phyloP scores from a whole-genome alignment of 495 filamentous ascomycete species.

The Penicillium malachiteum region DNA sequence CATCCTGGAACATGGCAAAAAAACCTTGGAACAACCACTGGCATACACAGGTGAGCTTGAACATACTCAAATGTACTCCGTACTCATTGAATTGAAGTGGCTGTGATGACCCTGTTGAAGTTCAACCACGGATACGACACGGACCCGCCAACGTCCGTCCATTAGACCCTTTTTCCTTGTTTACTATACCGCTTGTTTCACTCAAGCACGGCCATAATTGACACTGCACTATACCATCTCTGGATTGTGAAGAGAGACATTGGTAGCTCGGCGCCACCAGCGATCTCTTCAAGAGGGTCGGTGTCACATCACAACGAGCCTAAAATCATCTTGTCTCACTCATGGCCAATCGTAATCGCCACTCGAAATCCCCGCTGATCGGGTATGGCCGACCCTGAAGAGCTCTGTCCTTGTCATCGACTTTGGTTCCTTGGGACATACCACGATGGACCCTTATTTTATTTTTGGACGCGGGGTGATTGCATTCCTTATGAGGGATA shows the following conservation, averaged over 20 bases:
- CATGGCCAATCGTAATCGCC: constrained; percentile 8
- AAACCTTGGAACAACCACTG: too few relatives aligned
- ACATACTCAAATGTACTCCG: too few relatives aligned
- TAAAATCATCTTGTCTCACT: constrained; percentile 13
- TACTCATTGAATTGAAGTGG: too few relatives aligned
- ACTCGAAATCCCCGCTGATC: constrained; percentile 8
- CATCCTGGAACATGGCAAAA: too few relatives aligned
- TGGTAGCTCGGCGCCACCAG: neutral
- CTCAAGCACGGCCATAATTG: neutral
- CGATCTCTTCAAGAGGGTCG: neutral
- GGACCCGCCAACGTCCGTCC: neutral
- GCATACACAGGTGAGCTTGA: too few relatives aligned
- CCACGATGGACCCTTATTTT: neutral
- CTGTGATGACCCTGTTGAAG: too few relatives aligned
- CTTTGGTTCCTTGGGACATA: neutral
- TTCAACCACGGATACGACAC: neutral
- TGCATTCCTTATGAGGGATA: neutral
- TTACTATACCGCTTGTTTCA: neutral
- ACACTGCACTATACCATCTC: neutral
- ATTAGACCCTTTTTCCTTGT: neutral
- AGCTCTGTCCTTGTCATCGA: constrained; percentile 4
- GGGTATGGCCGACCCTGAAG: neutral
- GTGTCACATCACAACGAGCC: constrained; percentile 1
- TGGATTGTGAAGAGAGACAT: neutral
- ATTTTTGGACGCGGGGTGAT: constrained; percentile 2